Evolutionary conservation across 2,329 filamentous ascomycete genomes (phyloP).

Genomic region (Thelonectria rubi): DNA sequence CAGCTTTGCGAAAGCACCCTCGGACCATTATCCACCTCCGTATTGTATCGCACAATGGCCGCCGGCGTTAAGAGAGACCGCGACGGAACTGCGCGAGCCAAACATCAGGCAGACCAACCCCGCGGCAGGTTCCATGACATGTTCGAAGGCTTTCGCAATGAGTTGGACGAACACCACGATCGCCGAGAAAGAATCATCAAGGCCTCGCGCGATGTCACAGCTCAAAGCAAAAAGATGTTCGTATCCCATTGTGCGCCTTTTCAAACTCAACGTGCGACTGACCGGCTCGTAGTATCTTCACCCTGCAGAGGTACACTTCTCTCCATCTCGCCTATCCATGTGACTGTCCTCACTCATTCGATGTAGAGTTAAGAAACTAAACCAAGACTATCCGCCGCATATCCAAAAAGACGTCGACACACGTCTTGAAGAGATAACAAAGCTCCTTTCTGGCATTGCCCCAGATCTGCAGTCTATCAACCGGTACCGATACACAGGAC

Average conservation of each 20-base stretch:
- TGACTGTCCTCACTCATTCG: slow-evolving; percentile 28
- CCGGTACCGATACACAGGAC: slow-evolving; percentile 80
- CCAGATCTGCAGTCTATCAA: slow-evolving; percentile 82
- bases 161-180: slow-evolving; percentile 95
- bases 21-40: too few species aligned
- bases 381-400: slow-evolving; percentile 69
- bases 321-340: background rate
- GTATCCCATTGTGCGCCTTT: background rate
- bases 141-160: slow-evolving; percentile 86
- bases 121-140: slow-evolving; percentile 69
- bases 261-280: background rate
- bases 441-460: slow-evolving; percentile 72
- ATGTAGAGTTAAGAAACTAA: slow-evolving; percentile 69
- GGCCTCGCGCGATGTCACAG: slow-evolving; percentile 90
- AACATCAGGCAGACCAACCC: slow-evolving; percentile 48
- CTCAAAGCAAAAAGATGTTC: slow-evolving; percentile 95
- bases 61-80: slow-evolving; percentile 63
- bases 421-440: slow-evolving; percentile 75
- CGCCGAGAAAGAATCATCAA: slow-evolving; percentile 90
- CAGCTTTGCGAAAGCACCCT: too few species aligned
- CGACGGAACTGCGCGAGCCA: slow-evolving; percentile 58
- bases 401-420: slow-evolving; percentile 76
- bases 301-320: slow-evolving; percentile 50
- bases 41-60: slow-evolving; percentile 40
- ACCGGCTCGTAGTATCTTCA: slow-evolving; percentile 47